Percentiles rank a stretch among this genome's conserved stretches.
These are phyloP conservation scores for Trichoderma hamatum DNA, from an alignment of 2,329 filamentous ascomycete genomes.

Conservation along the genomic window DNA sequence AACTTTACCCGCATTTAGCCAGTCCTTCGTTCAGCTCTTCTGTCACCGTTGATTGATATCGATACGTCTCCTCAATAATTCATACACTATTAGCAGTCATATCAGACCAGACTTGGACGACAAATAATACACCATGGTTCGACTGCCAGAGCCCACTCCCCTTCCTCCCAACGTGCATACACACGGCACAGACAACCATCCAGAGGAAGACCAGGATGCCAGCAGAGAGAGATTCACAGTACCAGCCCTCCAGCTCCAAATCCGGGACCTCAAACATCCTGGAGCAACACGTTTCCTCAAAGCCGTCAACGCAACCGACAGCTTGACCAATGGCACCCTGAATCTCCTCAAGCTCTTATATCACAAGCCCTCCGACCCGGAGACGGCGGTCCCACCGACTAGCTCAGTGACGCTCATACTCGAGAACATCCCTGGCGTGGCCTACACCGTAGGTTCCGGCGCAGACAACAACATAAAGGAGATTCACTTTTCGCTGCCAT, in stretches of 20 bases:
- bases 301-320: constrained; percentile 62
- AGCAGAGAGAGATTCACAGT: constrained; percentile 41
- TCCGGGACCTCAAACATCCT: constrained; percentile 60
- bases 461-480: constrained; percentile 88
- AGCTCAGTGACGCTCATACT: constrained; percentile 85
- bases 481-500: constrained; percentile 81
- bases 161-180: not conserved
- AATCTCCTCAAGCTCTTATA: constrained; percentile 77
- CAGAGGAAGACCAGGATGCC: not conserved
- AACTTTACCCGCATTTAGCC: not conserved
- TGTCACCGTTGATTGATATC: not conserved
- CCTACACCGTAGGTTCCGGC: constrained; percentile 81
- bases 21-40: not conserved
- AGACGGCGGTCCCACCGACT: constrained; percentile 60
- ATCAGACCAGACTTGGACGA: not conserved
- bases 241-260: constrained; percentile 62
- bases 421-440: constrained; percentile 78
- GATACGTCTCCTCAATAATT: not conserved
- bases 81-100: not conserved
- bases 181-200: not conserved
- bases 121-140: constrained; percentile 3
- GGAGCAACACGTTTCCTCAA: constrained; percentile 69
- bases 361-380: constrained; percentile 44
- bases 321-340: constrained; percentile 64
- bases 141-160: not conserved